These are phyloP conservation scores for Pichia sporocuriosa DNA, from an alignment of 805 yeast genomes.

Conservation along the genomic window DNA sequence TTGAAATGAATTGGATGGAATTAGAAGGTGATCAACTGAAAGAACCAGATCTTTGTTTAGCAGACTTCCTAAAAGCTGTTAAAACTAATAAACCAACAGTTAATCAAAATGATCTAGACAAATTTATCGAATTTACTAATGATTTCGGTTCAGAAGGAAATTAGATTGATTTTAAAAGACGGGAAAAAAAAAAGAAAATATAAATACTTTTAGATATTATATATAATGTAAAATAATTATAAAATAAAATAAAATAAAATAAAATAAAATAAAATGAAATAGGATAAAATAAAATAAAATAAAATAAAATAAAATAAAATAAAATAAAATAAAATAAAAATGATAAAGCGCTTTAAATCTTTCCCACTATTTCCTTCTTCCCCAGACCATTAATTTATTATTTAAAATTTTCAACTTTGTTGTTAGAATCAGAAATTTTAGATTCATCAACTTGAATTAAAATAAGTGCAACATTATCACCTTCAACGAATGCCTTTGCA, in stretches of 20 bases:
- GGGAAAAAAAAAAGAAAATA: too few relatives aligned
- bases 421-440: conserved; percentile 72
- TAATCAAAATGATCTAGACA: conserved; percentile 70
- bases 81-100: conserved; percentile 93
- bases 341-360: too few relatives aligned
- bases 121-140: conserved; percentile 80
- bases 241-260: too few relatives aligned
- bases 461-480: conserved; percentile 59
- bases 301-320: neutral
- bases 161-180: too few relatives aligned
- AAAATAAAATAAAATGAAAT: neutral
- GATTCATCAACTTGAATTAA: conserved; percentile 60
- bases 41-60: conserved; percentile 84
- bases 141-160: conserved; percentile 99
- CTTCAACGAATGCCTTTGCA: conserved; percentile 60
- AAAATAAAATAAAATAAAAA: too few relatives aligned
- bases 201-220: too few relatives aligned
- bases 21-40: conserved; percentile 80
- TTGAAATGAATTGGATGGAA: conserved; percentile 91
- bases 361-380: too few relatives aligned
- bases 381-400: conserved; percentile 1
- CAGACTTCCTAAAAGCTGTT: conserved; percentile 89
- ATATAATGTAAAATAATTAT: too few relatives aligned
- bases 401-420: conserved; percentile 37
- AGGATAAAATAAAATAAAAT: neutral